These are phyloP conservation scores for Venturia asperata DNA, from an alignment of 2,329 filamentous ascomycete genomes.

Conservation along the genomic window DNA sequence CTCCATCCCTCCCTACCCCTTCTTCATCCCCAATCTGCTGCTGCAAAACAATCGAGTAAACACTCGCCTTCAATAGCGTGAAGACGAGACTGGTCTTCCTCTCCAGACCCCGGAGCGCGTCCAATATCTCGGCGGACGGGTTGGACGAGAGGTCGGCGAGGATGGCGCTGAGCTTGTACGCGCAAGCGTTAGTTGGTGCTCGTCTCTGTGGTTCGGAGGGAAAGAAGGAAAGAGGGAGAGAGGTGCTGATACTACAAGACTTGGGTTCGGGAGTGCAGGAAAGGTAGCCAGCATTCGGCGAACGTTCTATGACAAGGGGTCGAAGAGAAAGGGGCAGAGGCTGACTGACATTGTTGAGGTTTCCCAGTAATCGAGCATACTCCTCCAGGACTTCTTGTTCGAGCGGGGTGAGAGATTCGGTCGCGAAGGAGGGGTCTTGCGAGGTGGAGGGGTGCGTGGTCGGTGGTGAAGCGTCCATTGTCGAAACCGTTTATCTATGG, in stretches of 20 bases:
- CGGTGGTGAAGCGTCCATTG: constrained; percentile 9
- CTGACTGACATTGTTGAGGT: constrained; percentile 72
- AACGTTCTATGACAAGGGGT: too few species aligned
- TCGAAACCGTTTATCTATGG: not conserved
- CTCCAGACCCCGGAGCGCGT: constrained; percentile 80
- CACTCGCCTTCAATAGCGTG: constrained; percentile 92
- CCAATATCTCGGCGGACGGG: constrained; percentile 64
- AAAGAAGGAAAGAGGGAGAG: not conserved
- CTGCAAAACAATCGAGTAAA: constrained; percentile 97
- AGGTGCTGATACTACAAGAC: too few species aligned
- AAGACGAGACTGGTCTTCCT: constrained; percentile 92
- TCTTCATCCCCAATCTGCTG: constrained; percentile 80
- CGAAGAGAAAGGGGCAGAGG: too few species aligned
- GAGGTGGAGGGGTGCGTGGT: constrained; percentile 8
- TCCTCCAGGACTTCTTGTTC: constrained; percentile 95
- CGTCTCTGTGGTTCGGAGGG: too few species aligned
- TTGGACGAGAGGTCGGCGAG: constrained; percentile 62
- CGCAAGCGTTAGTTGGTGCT: too few species aligned
- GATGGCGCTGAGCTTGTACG: constrained; percentile 50
- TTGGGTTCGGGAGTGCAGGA: too few species aligned
- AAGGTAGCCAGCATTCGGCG: too few species aligned
- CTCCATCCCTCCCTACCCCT: constrained; percentile 26
- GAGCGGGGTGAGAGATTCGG: constrained; percentile 56
- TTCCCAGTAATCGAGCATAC: constrained; percentile 78
- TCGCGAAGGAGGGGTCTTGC: constrained; percentile 17